These are phyloP conservation scores for Rhynchosporium secalis DNA, from an alignment of 2,329 filamentous ascomycete genomes.

Conservation along the genomic window DNA sequence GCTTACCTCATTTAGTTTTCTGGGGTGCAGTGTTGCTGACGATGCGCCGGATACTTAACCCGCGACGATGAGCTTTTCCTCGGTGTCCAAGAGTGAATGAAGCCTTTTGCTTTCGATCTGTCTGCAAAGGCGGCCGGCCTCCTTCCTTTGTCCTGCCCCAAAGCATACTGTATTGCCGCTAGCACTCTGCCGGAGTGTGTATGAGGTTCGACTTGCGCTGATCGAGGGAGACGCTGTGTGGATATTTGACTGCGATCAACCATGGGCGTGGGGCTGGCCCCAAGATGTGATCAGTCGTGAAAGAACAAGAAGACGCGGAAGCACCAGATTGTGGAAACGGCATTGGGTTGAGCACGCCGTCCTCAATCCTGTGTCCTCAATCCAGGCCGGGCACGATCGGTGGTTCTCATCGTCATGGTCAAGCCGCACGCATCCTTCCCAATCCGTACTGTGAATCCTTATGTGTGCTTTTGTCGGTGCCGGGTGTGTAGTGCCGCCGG, in stretches of 20 bases:
- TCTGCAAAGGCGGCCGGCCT: conserved; percentile 62
- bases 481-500: too few relatives aligned
- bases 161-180: not conserved
- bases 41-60: conserved; percentile 55
- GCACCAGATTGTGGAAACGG: too few relatives aligned
- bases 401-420: too few relatives aligned
- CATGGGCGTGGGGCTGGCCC: not conserved
- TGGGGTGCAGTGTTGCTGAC: not conserved
- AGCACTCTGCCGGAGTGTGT: not conserved
- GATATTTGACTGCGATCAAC: not conserved
- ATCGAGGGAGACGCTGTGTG: not conserved
- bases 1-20: not conserved
- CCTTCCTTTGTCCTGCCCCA: not conserved
- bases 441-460: too few relatives aligned
- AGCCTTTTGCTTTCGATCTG: conserved; percentile 62
- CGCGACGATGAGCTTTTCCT: conserved; percentile 89
- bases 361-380: too few relatives aligned
- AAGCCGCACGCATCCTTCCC: too few relatives aligned
- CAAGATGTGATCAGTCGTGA: conserved; percentile 75
- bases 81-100: conserved; percentile 82
- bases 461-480: too few relatives aligned
- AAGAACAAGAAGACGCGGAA: too few relatives aligned
- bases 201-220: not conserved
- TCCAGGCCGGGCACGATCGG: too few relatives aligned
- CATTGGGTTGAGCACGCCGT: too few relatives aligned